Percentiles rank a stretch among this genome's conserved stretches.
Evolutionary conservation across 352 stramenopile species (phyloP).

Genomic region (Pythium sp.): DNA sequence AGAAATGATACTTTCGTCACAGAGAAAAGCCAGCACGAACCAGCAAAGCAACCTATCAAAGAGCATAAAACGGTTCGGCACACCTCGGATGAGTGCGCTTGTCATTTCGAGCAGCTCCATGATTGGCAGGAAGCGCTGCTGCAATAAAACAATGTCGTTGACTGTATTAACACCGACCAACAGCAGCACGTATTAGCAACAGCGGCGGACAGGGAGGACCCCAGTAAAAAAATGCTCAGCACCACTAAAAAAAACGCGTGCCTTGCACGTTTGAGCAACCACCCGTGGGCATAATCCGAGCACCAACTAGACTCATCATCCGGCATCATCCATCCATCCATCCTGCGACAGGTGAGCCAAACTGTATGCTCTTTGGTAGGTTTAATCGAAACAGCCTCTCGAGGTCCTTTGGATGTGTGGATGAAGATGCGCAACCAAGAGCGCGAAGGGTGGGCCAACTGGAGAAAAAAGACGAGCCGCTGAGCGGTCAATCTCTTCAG

Average conservation of each 20-base stretch:
- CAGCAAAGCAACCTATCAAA: background rate
- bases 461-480: constrained; percentile 5
- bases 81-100: background rate
- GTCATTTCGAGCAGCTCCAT: too few relatives aligned
- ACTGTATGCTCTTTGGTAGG: constrained; percentile 6
- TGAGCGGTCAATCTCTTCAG: background rate
- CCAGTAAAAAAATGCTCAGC: background rate
- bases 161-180: background rate
- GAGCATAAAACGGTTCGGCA: background rate
- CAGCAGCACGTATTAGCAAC: background rate
- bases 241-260: background rate
- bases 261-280: background rate
- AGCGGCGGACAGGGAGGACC: background rate
- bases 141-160: too few relatives aligned
- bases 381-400: constrained; percentile 6
- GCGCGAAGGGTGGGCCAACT: background rate
- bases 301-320: background rate
- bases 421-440: background rate
- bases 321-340: background rate
- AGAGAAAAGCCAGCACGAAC: background rate
- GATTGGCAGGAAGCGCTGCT: too few relatives aligned
- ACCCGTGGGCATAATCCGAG: background rate
- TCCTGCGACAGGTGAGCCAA: constrained; percentile 4
- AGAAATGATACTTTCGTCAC: background rate
- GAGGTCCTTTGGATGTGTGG: background rate